Percentiles rank a stretch among this genome's conserved stretches.
Evolutionary conservation across 2,329 filamentous ascomycete species (phyloP).

Genomic region (Calonectria ilicicola): DNA sequence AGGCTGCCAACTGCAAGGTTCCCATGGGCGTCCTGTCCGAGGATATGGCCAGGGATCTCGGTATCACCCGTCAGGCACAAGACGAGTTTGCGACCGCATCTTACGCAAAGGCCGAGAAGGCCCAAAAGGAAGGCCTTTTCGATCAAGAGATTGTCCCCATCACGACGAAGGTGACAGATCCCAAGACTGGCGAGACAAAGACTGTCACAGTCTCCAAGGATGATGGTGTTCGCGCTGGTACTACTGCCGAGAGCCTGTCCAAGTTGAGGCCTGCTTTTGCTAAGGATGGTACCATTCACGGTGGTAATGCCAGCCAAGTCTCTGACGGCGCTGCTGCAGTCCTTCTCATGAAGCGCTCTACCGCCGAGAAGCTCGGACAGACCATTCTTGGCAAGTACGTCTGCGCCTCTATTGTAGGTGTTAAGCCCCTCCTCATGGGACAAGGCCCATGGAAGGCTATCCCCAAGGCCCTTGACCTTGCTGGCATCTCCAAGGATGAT

Average conservation of each 20-base stretch:
- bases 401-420: constrained; percentile 85
- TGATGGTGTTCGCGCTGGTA: constrained; percentile 86
- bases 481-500: constrained; percentile 87
- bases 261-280: constrained; percentile 94
- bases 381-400: constrained; percentile 94
- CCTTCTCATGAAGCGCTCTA: constrained; percentile 93
- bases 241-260: constrained; percentile 87
- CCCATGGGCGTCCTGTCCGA: constrained; percentile 96
- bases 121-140: constrained; percentile 91
- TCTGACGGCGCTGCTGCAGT: constrained; percentile 96
- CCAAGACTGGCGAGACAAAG: constrained; percentile 88
- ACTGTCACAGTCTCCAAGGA: constrained; percentile 86
- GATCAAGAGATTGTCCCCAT: constrained; percentile 91
- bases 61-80: constrained; percentile 78
- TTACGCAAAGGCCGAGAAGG: constrained; percentile 89
- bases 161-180: constrained; percentile 88
- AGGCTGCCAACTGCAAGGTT: constrained; percentile 96
- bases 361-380: constrained; percentile 89
- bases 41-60: constrained; percentile 90
- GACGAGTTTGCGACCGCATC: constrained; percentile 95
- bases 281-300: constrained; percentile 93
- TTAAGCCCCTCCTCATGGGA: constrained; percentile 95
- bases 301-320: constrained; percentile 95
- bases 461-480: constrained; percentile 88
- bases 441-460: constrained; percentile 96